These are phyloP conservation scores for Didymella sp. DNA, from an alignment of 2,329 filamentous ascomycete genomes.

Conservation along the genomic window DNA sequence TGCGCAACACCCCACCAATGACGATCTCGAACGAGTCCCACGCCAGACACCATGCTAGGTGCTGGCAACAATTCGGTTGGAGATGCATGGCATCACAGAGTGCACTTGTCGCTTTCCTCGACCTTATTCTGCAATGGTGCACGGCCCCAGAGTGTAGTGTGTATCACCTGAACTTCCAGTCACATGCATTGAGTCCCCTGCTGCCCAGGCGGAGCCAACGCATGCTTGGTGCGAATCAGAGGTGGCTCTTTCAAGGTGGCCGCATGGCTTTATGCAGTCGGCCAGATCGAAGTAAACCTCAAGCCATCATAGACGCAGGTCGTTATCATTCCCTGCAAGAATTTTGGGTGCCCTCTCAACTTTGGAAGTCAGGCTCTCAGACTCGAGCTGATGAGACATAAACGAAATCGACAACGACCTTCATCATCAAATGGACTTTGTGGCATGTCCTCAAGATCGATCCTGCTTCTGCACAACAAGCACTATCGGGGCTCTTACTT, in stretches of 20 bases:
- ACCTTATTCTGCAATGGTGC: background rate
- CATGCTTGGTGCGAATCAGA: constrained; percentile 4
- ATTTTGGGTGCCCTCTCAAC: too few species aligned
- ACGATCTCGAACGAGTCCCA: background rate
- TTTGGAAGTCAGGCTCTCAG: background rate
- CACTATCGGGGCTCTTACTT: background rate
- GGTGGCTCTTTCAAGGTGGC: background rate
- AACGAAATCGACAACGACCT: background rate
- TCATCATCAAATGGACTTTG: too few species aligned
- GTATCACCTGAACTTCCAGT: background rate
- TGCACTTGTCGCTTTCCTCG: background rate
- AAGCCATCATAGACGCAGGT: background rate
- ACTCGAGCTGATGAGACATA: too few species aligned
- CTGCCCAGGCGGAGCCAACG: constrained; percentile 1
- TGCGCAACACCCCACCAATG: background rate
- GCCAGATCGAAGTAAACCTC: background rate
- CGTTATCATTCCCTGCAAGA: background rate
- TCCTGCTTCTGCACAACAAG: background rate
- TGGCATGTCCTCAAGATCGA: background rate
- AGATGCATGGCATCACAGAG: background rate
- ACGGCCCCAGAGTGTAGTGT: background rate
- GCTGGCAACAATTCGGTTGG: background rate
- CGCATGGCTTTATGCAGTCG: background rate
- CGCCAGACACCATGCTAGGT: background rate
- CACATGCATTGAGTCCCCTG: background rate